Evolutionary conservation across 129 eudicot genomes (phyloP).

Genomic region (Helianthus annuus): DNA sequence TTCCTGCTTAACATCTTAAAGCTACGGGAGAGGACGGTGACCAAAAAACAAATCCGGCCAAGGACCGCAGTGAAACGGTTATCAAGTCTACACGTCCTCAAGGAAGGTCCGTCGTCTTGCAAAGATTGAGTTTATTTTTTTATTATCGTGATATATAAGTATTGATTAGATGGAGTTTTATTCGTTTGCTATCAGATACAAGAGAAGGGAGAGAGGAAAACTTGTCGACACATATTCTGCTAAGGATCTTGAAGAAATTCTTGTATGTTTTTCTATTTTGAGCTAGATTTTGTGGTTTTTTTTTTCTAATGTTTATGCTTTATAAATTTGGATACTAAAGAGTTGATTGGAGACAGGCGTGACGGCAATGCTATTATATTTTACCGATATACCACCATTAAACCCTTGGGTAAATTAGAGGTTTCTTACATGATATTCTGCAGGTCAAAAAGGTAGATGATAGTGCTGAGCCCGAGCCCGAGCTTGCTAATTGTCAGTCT

Average conservation of each 20-base stretch:
- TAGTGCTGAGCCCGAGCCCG: conserved; percentile 26
- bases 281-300: background rate
- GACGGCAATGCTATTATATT: too few species aligned
- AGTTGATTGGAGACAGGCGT: conserved; percentile 13
- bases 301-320: background rate
- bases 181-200: conserved; percentile 49
- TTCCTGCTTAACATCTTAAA: conserved; percentile 16
- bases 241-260: conserved; percentile 86
- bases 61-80: conserved; percentile 35
- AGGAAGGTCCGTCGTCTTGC: conserved; percentile 58
- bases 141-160: background rate
- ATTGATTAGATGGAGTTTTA: conserved; percentile 10
- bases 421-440: background rate
- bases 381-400: too few species aligned
- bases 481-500: conserved; percentile 26
- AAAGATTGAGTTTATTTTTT: background rate
- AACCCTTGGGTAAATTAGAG: background rate
- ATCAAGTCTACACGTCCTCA: conserved; percentile 73
- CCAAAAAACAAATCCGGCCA: conserved; percentile 23
- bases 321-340: background rate
- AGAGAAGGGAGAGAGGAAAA: conserved; percentile 83
- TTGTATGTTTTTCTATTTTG: conserved; percentile 47
- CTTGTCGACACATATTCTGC: conserved; percentile 61
- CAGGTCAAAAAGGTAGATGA: conserved; percentile 65
- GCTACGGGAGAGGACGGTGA: conserved; percentile 40